These are phyloP conservation scores for Nitzschia putrida DNA, from an alignment of 108 stramenopile species.

Conservation along the genomic window DNA sequence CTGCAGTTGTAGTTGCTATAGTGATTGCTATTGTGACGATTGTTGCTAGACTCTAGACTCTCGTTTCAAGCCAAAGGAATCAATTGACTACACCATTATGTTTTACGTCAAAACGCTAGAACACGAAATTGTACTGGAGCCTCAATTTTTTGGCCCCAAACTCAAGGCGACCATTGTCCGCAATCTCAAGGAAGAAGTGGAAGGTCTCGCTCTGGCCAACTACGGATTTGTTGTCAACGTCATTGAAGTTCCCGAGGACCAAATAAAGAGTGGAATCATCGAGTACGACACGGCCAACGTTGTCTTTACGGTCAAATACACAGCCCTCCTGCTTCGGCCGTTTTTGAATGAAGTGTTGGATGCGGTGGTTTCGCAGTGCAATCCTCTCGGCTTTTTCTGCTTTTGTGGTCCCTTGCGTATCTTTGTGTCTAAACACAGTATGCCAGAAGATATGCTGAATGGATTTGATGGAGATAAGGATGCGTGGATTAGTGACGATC, in stretches of 20 bases:
- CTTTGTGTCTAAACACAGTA: conserved; percentile 92
- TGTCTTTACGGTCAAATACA: conserved; percentile 87
- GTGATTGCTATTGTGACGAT: no score
- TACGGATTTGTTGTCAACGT: conserved; percentile 94
- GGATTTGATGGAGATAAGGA: conserved; percentile 89
- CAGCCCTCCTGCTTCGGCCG: conserved; percentile 84
- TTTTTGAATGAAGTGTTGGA: conserved; percentile 93
- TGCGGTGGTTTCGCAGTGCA: conserved; percentile 88
- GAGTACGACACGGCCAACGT: conserved; percentile 93
- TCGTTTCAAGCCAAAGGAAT: no score
- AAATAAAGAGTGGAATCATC: conserved; percentile 89
- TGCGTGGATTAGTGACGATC: conserved; percentile 94
- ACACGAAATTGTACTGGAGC: conserved; percentile 85
- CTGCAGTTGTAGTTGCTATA: no score
- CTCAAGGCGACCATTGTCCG: conserved; percentile 82
- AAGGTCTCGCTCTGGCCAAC: conserved; percentile 89
- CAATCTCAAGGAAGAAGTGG: conserved; percentile 86
- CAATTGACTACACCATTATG: no score
- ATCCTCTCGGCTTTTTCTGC: conserved; percentile 90
- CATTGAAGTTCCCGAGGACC: conserved; percentile 89
- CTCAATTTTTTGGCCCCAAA: conserved; percentile 85
- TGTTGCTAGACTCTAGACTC: no score
- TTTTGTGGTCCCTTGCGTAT: conserved; percentile 89
- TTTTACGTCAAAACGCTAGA: conserved; percentile 89
- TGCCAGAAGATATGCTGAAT: conserved; percentile 93